Conservation (phyloP, 495 filamentous ascomycete genomes). For the Pyrenula aspistea region DNA sequence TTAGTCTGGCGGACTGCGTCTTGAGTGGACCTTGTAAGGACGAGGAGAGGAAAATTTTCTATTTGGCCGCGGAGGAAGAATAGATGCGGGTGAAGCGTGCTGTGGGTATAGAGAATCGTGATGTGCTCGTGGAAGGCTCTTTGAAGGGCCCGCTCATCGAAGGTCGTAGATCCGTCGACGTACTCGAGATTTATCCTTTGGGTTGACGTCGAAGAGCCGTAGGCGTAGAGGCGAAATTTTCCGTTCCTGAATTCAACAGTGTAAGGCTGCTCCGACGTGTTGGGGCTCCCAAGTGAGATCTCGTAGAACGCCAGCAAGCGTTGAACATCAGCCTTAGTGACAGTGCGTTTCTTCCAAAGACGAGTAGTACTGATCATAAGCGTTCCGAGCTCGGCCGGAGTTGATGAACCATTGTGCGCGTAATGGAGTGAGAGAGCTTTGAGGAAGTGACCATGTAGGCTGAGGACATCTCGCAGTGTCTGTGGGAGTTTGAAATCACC, state of each 20-base stretch:
- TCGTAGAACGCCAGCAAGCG: slow-evolving; percentile 28
- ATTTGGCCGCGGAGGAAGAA: neutral
- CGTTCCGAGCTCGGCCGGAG: slow-evolving; percentile 28
- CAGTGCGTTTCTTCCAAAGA: slow-evolving; percentile 37
- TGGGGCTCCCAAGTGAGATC: slow-evolving; percentile 10
- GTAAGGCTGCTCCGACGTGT: slow-evolving; percentile 1
- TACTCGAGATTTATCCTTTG: neutral
- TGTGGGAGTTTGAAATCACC: neutral
- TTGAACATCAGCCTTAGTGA: slow-evolving; percentile 29
- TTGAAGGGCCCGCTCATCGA: slow-evolving; percentile 21
- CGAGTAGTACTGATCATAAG: slow-evolving; percentile 26
- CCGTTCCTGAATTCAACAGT: slow-evolving; percentile 27
- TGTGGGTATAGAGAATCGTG: slow-evolving; percentile 19
- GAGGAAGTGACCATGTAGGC: slow-evolving; percentile 25
- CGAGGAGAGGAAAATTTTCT: neutral
- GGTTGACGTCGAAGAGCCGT: neutral
- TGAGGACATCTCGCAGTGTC: slow-evolving; percentile 15
- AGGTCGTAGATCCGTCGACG: neutral
- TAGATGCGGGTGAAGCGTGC: slow-evolving; percentile 20
- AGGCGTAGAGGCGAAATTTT: slow-evolving; percentile 24
- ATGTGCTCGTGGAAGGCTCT: slow-evolving; percentile 2
- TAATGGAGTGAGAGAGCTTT: slow-evolving; percentile 27
- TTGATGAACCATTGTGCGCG: slow-evolving; percentile 24
- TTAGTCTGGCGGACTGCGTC: slow-evolving; percentile 12
- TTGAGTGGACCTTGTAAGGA: slow-evolving; percentile 9